A percentile compares a stretch with the other conserved stretches of the same genome.
Evolutionary conservation across 208 protist genomes (phyloP).

Genomic region (Vickermania ingenoplastis): DNA sequence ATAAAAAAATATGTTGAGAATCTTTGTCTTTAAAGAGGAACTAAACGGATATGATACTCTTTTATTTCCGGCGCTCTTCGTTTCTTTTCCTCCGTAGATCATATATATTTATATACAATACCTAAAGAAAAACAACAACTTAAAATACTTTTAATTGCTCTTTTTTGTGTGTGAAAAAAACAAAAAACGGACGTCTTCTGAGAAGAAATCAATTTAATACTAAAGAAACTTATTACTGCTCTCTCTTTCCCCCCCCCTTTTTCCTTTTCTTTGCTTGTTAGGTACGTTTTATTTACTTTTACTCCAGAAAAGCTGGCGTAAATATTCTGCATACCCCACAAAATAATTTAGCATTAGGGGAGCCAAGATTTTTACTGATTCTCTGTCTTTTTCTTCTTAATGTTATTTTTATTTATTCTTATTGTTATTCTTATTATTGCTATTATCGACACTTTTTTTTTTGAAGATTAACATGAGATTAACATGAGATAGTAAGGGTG

Average conservation of each 20-base stretch:
- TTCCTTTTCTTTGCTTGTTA: not conserved
- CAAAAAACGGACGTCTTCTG: not conserved
- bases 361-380: too few species aligned
- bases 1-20: not conserved
- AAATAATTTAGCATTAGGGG: too few species aligned
- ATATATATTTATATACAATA: slow-evolving; percentile 1
- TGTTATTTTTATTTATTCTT: not conserved
- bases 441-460: too few species aligned
- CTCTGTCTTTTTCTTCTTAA: slow-evolving; percentile 6
- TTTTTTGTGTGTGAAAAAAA: not conserved
- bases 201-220: not conserved
- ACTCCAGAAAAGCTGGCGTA: too few species aligned
- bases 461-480: too few species aligned
- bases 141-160: not conserved
- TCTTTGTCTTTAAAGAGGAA: not conserved
- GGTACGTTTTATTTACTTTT: slow-evolving; percentile 5
- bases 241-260: not conserved
- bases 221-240: not conserved
- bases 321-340: not conserved
- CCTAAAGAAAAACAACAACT: not conserved
- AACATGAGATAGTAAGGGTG: too few species aligned
- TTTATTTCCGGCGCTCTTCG: not conserved
- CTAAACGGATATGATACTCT: not conserved
- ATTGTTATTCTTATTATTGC: too few species aligned
- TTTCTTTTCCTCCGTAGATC: not conserved